Percentiles rank a stretch among this genome's conserved stretches.
Evolutionary conservation across 306 rosid species (phyloP).

Genomic region (Cyamopsis tetragonoloba): DNA sequence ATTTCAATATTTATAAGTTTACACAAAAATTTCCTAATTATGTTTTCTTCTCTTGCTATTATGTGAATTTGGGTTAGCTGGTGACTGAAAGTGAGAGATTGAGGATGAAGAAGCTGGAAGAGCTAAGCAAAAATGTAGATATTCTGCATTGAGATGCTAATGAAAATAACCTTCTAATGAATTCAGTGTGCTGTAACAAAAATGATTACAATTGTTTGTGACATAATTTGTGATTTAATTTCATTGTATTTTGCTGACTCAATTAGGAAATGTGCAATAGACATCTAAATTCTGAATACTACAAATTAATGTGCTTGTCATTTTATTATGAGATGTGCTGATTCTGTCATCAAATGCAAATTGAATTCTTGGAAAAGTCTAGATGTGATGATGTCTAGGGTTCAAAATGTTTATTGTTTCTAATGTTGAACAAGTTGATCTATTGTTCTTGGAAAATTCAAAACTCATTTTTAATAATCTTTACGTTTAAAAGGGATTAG

Average conservation of each 20-base stretch:
- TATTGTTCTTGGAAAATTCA: too few relatives aligned
- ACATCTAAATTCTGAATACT: slow-evolving; percentile 12
- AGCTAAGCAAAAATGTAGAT: slow-evolving; percentile 86
- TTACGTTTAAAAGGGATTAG: too few relatives aligned
- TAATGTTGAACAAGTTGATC: too few relatives aligned
- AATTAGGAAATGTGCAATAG: slow-evolving; percentile 27
- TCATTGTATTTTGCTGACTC: slow-evolving; percentile 32
- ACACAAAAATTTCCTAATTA: slow-evolving; percentile 18
- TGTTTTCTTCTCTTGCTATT: neutral
- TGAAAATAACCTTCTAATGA: slow-evolving; percentile 25
- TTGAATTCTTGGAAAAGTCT: neutral
- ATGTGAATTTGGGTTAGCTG: slow-evolving; percentile 29
- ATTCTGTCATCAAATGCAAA: slow-evolving; percentile 23
- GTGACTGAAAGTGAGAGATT: slow-evolving; percentile 77
- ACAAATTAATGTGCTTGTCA: slow-evolving; percentile 9
- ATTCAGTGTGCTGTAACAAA: slow-evolving; percentile 44
- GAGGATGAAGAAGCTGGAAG: slow-evolving; percentile 99
- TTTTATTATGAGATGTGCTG: slow-evolving; percentile 18
- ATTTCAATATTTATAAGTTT: too few relatives aligned
- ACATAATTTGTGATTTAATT: slow-evolving; percentile 24
- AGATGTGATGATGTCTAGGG: too few relatives aligned
- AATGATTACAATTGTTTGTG: slow-evolving; percentile 22
- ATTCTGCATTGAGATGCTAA: slow-evolving; percentile 45
- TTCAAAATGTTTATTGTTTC: too few relatives aligned
- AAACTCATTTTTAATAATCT: too few relatives aligned